Evolutionary conservation across 1,139 yeast species (phyloP), one percentile per base, ranked within the genome.

Genomic region (Magnusiomyces suaveolens): DNA sequence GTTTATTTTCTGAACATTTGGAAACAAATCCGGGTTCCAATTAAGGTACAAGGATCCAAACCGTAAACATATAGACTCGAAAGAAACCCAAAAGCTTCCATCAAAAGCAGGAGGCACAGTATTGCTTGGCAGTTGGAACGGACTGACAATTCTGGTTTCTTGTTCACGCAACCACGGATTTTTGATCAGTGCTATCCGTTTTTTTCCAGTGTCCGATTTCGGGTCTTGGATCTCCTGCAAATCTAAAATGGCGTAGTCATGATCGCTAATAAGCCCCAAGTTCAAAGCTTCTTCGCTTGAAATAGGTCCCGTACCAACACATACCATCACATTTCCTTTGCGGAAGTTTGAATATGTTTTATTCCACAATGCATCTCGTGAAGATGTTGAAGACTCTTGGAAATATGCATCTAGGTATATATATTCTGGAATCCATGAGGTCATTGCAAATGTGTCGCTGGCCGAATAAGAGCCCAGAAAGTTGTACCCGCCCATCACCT

Each of bases 391-490:
- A 33, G 56, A 54, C 43, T 64, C 51, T 26, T 67, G 62, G 20
- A 63, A 53, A 46, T 59, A 63, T 2, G 64, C 68, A 4, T 62
- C 63, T 1, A 79, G 64, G 4, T 73, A 62, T 0, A 78, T 61
- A 43, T 81, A 79, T 59, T 86, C 89, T 0, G 96, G 96, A 1
- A 84, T 66, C 84, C 87, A 88, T 0, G 90, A 89, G 2, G 82
- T 74, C 6, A 88, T 61, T 51, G 80, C 69, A 61, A 71, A 86
- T 0, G 87, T 78, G 62, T 87, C 96, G n/a, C 77, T 72, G 1
- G 88, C 86, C 65, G 87, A 81, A 65, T 88, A 87, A 0, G 96
- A 87, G 0, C 97, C 97, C 3, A 66, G 65, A 54, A 81, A 80
- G n/a, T 74, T 69, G 63, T 85, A 85, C 1, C 87, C 84, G 0